Percentiles rank a stretch among this genome's conserved stretches.
Conservation (phyloP, 257 asterid genomes). For the Ilex asprella region DNA sequence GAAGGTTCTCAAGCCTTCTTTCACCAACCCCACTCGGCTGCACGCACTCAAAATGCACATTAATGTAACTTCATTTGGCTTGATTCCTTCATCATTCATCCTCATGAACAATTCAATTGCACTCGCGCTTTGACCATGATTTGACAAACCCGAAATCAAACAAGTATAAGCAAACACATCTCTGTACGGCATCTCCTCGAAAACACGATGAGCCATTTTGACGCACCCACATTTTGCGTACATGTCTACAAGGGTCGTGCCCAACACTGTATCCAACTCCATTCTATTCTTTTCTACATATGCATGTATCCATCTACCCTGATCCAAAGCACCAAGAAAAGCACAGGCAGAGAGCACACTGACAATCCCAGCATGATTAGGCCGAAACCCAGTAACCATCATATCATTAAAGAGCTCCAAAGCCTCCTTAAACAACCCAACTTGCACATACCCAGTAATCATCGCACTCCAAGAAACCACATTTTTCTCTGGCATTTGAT, state of each 20-base stretch:
- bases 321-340: constrained; percentile 37
- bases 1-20: constrained; percentile 41
- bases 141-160: constrained; percentile 47
- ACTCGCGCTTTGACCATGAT: constrained; percentile 28
- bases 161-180: constrained; percentile 43
- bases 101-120: constrained; percentile 33
- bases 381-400: constrained; percentile 34
- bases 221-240: constrained; percentile 55
- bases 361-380: constrained; percentile 35
- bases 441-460: constrained; percentile 42
- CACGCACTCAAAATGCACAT: constrained; percentile 41
- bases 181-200: constrained; percentile 24
- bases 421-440: constrained; percentile 39
- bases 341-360: constrained; percentile 40
- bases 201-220: constrained; percentile 29
- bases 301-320: constrained; percentile 49
- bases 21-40: constrained; percentile 36
- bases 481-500: constrained; percentile 45
- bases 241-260: constrained; percentile 54
- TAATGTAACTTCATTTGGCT: constrained; percentile 47
- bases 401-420: constrained; percentile 26
- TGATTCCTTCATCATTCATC: constrained; percentile 40
- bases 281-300: constrained; percentile 20
- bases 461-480: constrained; percentile 46
- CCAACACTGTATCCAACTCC: constrained; percentile 30